phyloP scores from a whole-genome alignment of 1,284 basidiomycete species.

The Rhodotorula sp. region DNA sequence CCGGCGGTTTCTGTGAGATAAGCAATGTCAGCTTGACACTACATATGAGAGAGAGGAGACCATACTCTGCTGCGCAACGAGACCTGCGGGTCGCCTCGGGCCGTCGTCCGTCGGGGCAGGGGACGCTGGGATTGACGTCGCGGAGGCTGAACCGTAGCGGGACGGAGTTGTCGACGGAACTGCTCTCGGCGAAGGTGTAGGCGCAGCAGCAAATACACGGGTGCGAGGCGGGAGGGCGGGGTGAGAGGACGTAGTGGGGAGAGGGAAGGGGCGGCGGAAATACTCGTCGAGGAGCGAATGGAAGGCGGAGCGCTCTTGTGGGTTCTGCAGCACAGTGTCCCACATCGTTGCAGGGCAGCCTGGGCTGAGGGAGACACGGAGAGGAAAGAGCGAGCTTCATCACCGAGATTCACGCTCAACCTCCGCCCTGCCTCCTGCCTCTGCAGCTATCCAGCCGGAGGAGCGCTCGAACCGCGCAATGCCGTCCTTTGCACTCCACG shows the following conservation, averaged over 20 bases:
- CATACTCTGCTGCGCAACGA: constrained; percentile 5
- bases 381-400: neutral
- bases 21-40: neutral
- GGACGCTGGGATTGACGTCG: neutral
- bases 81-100: constrained; percentile 11
- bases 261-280: constrained; percentile 5
- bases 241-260: neutral
- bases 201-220: neutral
- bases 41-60: neutral
- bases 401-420: neutral
- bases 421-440: neutral
- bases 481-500: neutral
- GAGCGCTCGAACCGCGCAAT: neutral
- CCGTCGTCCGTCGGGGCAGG: neutral
- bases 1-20: constrained; percentile 3
- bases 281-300: constrained; percentile 25
- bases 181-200: neutral
- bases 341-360: constrained; percentile 6
- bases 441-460: too few relatives aligned
- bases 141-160: neutral
- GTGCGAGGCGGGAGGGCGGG: neutral
- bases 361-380: neutral
- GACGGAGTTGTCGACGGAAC: neutral
- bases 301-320: constrained; percentile 17
- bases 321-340: neutral